Evolutionary conservation across 345 rosid species (phyloP).

Genomic region (Salix purpurea): DNA sequence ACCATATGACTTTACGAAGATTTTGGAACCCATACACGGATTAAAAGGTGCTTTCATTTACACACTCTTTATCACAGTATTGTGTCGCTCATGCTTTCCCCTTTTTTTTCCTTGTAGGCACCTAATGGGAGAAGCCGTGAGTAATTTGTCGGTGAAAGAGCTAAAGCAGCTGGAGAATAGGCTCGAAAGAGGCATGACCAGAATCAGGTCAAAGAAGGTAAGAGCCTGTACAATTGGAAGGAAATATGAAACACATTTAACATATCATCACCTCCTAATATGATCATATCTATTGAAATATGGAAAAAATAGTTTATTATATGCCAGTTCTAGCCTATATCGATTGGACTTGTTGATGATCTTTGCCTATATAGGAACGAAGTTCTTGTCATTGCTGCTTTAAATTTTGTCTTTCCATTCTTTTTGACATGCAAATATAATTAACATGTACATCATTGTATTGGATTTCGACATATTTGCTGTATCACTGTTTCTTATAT

Average conservation of each 20-base stretch:
- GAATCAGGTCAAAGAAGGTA: slow-evolving; percentile 98
- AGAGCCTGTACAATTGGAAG: neutral
- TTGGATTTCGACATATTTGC: neutral
- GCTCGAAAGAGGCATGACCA: slow-evolving; percentile 87
- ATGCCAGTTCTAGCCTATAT: too few relatives aligned
- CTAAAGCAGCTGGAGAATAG: slow-evolving; percentile 91
- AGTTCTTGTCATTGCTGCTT: neutral
- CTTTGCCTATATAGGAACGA: too few relatives aligned
- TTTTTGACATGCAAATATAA: neutral
- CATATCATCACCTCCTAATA: neutral
- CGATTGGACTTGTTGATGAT: too few relatives aligned
- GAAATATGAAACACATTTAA: neutral
- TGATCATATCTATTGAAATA: too few relatives aligned
- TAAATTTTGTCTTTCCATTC: neutral
- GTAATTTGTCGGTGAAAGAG: slow-evolving; percentile 78
- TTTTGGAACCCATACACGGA: neutral
- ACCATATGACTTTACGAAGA: neutral
- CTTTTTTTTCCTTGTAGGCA: slow-evolving; percentile 44
- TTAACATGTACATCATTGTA: neutral
- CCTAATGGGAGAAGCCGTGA: slow-evolving; percentile 85
- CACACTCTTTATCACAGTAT: neutral
- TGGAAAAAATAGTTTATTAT: too few relatives aligned
- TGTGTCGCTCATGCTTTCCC: neutral
- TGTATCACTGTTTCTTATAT: neutral
- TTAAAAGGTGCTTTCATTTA: neutral